Evolutionary conservation across 2,329 filamentous ascomycete genomes (phyloP).

Genomic region (Sordariomycetes sp.): DNA sequence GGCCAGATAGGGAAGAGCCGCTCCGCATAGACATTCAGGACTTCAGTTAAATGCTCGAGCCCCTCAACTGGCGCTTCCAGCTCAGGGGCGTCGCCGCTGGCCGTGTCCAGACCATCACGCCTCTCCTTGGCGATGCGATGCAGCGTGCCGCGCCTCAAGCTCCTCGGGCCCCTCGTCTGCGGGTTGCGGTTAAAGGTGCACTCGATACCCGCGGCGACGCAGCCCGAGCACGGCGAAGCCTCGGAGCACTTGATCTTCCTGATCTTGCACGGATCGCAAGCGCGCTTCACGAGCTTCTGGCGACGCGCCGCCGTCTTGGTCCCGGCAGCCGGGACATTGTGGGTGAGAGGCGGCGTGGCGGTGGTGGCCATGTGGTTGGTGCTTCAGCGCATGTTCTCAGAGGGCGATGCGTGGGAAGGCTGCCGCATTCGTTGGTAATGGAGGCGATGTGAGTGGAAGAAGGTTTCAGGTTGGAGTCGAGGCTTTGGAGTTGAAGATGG

Average conservation of each 20-base stretch:
- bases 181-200: conserved; percentile 40
- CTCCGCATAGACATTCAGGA: conserved; percentile 37
- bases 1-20: conserved; percentile 44
- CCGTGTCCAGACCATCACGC: conserved; percentile 1
- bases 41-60: too few relatives aligned
- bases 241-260: conserved; percentile 43
- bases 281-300: conserved; percentile 25
- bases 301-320: background rate
- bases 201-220: conserved; percentile 30
- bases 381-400: too few relatives aligned
- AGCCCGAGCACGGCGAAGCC: conserved; percentile 34
- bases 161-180: conserved; percentile 33
- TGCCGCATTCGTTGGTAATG: too few relatives aligned
- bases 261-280: conserved; percentile 43
- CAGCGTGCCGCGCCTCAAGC: conserved; percentile 33
- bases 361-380: too few relatives aligned
- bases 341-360: too few relatives aligned
- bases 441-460: too few relatives aligned
- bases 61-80: background rate
- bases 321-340: too few relatives aligned
- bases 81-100: background rate
- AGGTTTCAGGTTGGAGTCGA: too few relatives aligned
- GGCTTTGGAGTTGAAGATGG: too few relatives aligned
- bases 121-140: conserved; percentile 24
- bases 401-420: too few relatives aligned